phyloP scores from a whole-genome alignment of 108 stramenopile genomes.

The Epithemia pelagica region DNA sequence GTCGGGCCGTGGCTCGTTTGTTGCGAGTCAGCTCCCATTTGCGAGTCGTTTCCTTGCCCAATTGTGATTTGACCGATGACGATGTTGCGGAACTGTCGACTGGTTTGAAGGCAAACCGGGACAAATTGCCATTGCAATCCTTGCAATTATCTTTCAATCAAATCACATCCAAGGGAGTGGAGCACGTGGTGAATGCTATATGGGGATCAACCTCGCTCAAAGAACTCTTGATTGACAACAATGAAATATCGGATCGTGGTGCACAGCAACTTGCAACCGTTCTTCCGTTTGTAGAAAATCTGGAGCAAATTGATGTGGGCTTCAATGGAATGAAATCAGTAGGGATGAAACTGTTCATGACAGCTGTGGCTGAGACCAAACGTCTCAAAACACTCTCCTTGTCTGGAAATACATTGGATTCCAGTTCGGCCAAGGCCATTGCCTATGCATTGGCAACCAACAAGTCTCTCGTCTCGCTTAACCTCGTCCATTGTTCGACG shows the following conservation, averaged over 20 bases:
- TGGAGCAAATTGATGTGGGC: slow-evolving; percentile 68
- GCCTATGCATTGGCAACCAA: slow-evolving; percentile 79
- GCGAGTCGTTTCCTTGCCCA: slow-evolving; percentile 60
- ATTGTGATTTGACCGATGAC: slow-evolving; percentile 64
- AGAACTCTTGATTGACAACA: slow-evolving; percentile 80
- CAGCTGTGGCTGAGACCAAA: slow-evolving; percentile 60
- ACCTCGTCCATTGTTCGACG: slow-evolving; percentile 59
- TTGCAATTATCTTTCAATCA: slow-evolving; percentile 76
- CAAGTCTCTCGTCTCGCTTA: slow-evolving; percentile 50
- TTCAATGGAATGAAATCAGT: slow-evolving; percentile 65
- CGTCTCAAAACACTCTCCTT: slow-evolving; percentile 47
- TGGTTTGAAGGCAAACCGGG: slow-evolving; percentile 53
- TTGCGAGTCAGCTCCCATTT: slow-evolving; percentile 38
- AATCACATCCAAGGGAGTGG: slow-evolving; percentile 66
- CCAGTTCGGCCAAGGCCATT: slow-evolving; percentile 62
- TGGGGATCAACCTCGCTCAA: slow-evolving; percentile 70
- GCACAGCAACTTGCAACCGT: slow-evolving; percentile 68
- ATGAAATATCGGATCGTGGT: slow-evolving; percentile 72
- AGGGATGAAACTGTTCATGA: slow-evolving; percentile 75
- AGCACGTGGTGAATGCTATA: slow-evolving; percentile 66
- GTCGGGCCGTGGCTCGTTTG: slow-evolving; percentile 61
- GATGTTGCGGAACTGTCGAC: slow-evolving; percentile 48
- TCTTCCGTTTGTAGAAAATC: slow-evolving; percentile 41
- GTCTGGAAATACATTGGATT: slow-evolving; percentile 72
- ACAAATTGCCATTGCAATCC: slow-evolving; percentile 53